Conservation (phyloP, 257 asterid genomes). For the Gentiana dahurica region DNA sequence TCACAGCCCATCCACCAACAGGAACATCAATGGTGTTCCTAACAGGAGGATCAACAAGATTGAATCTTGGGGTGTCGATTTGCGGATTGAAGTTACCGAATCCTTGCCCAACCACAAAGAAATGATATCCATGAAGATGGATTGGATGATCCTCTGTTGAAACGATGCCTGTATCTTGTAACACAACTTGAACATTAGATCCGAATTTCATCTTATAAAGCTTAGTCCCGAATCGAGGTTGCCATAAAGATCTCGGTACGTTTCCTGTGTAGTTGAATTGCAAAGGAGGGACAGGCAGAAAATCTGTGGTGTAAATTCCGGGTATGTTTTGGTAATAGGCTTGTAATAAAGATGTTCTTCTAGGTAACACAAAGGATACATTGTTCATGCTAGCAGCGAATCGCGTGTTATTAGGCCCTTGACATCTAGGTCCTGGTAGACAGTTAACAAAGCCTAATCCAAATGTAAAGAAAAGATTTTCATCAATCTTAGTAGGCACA, state of each 20-base stretch:
- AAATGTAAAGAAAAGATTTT: conserved; percentile 28
- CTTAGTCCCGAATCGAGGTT: conserved; percentile 19
- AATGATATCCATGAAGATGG: conserved; percentile 30
- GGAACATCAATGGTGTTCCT: conserved; percentile 26
- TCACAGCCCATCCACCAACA: conserved; percentile 30
- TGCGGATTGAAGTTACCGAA: conserved; percentile 25
- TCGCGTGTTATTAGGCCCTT: conserved; percentile 38
- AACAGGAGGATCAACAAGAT: conserved; percentile 25
- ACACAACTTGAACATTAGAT: conserved; percentile 19
- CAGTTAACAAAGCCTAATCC: conserved; percentile 30
- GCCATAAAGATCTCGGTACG: conserved; percentile 21
- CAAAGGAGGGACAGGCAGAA: conserved; percentile 22
- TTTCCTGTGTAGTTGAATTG: conserved; percentile 26
- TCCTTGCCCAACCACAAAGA: conserved; percentile 19
- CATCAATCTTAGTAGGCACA: conserved; percentile 27
- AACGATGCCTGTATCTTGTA: conserved; percentile 24
- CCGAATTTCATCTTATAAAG: conserved; percentile 18
- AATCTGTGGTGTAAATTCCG: conserved; percentile 22
- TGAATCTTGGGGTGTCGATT: conserved; percentile 19
- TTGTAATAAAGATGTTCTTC: conserved; percentile 31
- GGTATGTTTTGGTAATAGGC: conserved; percentile 25
- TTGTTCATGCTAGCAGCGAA: conserved; percentile 34
- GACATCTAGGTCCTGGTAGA: conserved; percentile 31
- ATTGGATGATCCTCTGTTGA: conserved; percentile 26
- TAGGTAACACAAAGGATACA: conserved; percentile 33